phyloP scores from a whole-genome alignment of 1,139 yeast genomes.

The Arxiozyma telluris region DNA sequence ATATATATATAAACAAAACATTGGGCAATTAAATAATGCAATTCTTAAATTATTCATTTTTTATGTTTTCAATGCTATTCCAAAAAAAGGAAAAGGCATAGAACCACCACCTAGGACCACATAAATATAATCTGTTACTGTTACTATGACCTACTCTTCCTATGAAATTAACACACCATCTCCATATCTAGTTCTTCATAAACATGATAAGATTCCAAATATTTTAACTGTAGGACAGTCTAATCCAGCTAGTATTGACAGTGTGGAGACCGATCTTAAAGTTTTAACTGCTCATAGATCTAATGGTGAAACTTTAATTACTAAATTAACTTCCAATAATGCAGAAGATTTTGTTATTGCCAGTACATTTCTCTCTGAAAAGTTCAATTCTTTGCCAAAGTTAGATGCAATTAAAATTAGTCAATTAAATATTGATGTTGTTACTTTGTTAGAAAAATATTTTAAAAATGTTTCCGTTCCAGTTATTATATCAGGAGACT shows the following conservation, averaged over 20 bases:
- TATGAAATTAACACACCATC: slow-evolving; percentile 4
- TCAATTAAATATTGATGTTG: slow-evolving; percentile 56
- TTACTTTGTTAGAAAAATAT: slow-evolving; percentile 39
- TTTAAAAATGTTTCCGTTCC: slow-evolving; percentile 56
- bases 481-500: slow-evolving; percentile 56
- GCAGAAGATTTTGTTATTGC: slow-evolving; percentile 19
- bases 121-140: neutral
- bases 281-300: slow-evolving; percentile 69
- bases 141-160: neutral
- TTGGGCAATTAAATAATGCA: neutral
- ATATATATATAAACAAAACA: neutral
- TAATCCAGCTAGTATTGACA: slow-evolving; percentile 64
- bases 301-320: slow-evolving; percentile 28
- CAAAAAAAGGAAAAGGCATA: neutral
- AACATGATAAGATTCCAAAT: slow-evolving; percentile 12
- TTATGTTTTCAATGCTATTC: neutral
- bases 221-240: slow-evolving; percentile 50
- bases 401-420: slow-evolving; percentile 75
- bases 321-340: neutral
- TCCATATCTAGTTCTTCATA: slow-evolving; percentile 3
- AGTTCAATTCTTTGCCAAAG: slow-evolving; percentile 50
- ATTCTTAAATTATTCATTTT: neutral
- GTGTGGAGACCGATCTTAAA: slow-evolving; percentile 77
- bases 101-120: neutral
- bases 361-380: slow-evolving; percentile 35